phyloP scores from a whole-genome alignment of 2,329 filamentous ascomycete genomes.

The Aspergillus alliaceus region DNA sequence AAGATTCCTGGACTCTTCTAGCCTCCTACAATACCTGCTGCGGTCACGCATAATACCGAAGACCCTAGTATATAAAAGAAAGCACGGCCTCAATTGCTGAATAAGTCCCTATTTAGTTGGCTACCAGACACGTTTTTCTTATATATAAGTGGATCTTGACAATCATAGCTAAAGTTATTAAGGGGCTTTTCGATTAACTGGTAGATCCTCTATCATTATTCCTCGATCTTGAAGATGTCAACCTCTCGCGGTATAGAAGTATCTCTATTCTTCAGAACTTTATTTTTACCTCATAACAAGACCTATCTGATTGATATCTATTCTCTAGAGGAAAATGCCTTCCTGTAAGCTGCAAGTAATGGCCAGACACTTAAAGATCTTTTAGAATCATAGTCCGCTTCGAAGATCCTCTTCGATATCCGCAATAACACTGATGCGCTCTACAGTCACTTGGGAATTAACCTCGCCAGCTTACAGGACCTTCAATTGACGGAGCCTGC shows the following conservation, averaged over 20 bases:
- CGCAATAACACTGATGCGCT: conserved; percentile 60
- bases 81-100: too few relatives aligned
- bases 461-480: conserved; percentile 49
- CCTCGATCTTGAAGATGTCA: conserved; percentile 51
- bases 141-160: too few relatives aligned
- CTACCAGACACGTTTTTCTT: too few relatives aligned
- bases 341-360: conserved; percentile 33
- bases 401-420: conserved; percentile 60
- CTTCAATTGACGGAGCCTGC: conserved; percentile 59
- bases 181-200: neutral
- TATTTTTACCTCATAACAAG: conserved; percentile 24
- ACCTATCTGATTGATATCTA: conserved; percentile 50
- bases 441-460: conserved; percentile 46
- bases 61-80: too few relatives aligned
- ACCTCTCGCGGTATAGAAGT: conserved; percentile 44
- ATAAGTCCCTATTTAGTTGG: too few relatives aligned
- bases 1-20: too few relatives aligned
- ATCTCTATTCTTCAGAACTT: conserved; percentile 49
- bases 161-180: neutral
- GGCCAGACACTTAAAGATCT: conserved; percentile 38
- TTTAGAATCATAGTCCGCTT: conserved; percentile 44
- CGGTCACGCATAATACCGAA: too few relatives aligned
- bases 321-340: conserved; percentile 37
- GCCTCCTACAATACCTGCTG: too few relatives aligned
- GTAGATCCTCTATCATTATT: conserved; percentile 40